These are phyloP conservation scores for Phytophthora pseudosyringae DNA, from an alignment of 352 stramenopile species.

Conservation along the genomic window DNA sequence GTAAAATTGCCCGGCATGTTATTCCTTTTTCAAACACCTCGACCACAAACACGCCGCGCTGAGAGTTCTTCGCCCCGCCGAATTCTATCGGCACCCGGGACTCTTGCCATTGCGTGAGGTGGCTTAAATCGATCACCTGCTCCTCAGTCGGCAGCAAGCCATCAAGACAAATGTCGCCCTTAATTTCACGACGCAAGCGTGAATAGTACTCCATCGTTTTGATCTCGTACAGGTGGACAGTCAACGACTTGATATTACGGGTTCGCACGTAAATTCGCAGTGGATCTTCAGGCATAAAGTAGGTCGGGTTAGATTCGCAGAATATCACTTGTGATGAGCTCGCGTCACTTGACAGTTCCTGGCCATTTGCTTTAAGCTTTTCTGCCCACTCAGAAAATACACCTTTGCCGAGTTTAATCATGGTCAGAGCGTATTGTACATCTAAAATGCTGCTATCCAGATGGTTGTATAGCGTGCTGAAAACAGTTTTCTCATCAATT, in stretches of 20 bases:
- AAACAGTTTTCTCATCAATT: slow-evolving; percentile 23
- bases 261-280: slow-evolving; percentile 49
- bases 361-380: slow-evolving; percentile 37
- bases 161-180: slow-evolving; percentile 59
- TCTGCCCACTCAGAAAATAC: slow-evolving; percentile 40
- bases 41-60: slow-evolving; percentile 65
- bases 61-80: slow-evolving; percentile 8
- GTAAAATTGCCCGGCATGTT: slow-evolving; percentile 61
- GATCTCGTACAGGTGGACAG: slow-evolving; percentile 67
- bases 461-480: slow-evolving; percentile 18
- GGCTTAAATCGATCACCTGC: slow-evolving; percentile 51
- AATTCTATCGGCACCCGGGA: slow-evolving; percentile 44
- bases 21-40: slow-evolving; percentile 65
- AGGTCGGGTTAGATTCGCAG: slow-evolving; percentile 53
- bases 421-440: slow-evolving; percentile 30
- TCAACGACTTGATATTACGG: slow-evolving; percentile 59
- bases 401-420: slow-evolving; percentile 39
- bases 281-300: slow-evolving; percentile 48
- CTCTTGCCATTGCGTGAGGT: slow-evolving; percentile 55
- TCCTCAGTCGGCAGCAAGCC: slow-evolving; percentile 67
- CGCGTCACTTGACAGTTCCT: slow-evolving; percentile 22
- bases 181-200: slow-evolving; percentile 51
- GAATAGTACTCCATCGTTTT: slow-evolving; percentile 66
- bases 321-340: slow-evolving; percentile 48
- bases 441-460: slow-evolving; percentile 29